A percentile compares a stretch with the other conserved stretches of the same genome.
Conservation (phyloP, 805 yeast species). For the Danielia oregonensis region DNA sequence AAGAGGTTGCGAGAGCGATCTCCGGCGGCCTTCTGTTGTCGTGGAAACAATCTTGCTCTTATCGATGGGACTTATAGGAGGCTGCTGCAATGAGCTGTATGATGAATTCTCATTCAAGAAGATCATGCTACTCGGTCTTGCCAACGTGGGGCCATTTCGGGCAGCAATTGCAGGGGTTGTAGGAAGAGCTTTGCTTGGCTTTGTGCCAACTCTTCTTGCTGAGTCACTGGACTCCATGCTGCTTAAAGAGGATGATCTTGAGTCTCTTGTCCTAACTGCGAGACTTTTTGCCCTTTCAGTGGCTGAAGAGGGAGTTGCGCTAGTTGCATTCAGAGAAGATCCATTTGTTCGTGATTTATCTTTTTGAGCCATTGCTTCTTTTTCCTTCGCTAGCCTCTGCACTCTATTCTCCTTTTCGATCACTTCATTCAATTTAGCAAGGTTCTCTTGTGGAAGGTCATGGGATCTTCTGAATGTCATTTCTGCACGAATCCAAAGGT, state of each 20-base stretch:
- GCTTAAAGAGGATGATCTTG: constrained; percentile 2
- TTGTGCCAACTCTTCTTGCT: too few relatives aligned
- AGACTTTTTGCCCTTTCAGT: not conserved
- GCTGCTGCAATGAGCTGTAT: constrained; percentile 9
- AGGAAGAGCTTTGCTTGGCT: not conserved
- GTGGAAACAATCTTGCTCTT: constrained; percentile 7
- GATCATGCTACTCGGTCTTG: constrained; percentile 17
- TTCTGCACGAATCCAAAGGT: constrained; percentile 42
- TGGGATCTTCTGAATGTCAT: constrained; percentile 37
- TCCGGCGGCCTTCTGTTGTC: constrained; percentile 21
- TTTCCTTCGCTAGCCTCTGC: constrained; percentile 4
- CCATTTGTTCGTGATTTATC: too few relatives aligned
- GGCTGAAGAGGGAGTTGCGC: not conserved
- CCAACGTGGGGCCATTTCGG: not conserved
- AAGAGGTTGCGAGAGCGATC: constrained; percentile 37
- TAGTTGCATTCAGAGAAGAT: not conserved
- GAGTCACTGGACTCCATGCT: not conserved
- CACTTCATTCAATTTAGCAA: constrained; percentile 16
- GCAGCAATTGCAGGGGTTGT: not conserved
- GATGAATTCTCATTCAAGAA: constrained; percentile 20
- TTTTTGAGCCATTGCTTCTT: too few relatives aligned
- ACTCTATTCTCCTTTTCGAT: constrained; percentile 7
- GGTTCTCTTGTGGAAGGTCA: constrained; percentile 23
- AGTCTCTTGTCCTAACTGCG: not conserved
- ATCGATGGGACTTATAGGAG: constrained; percentile 5